These are phyloP conservation scores for Endogone sp. DNA, from an alignment of 192 early-diverging fungal species.

Conservation along the genomic window DNA sequence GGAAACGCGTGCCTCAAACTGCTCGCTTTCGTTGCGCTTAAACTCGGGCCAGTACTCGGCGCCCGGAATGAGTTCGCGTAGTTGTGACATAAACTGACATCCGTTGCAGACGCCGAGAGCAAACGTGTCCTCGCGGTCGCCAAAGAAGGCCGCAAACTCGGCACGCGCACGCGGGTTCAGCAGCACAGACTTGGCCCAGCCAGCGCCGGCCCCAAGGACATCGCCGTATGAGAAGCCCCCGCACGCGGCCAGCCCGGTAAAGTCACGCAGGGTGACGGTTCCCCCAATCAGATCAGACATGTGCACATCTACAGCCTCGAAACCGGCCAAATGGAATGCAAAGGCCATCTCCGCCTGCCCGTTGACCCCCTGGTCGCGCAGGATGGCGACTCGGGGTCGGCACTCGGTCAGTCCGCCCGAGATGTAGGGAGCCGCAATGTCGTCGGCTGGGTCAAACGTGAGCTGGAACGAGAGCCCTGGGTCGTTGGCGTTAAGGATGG, in stretches of 20 bases:
- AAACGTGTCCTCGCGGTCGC: conserved; percentile 84
- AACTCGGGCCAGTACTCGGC: conserved; percentile 89
- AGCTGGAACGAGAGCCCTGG: conserved; percentile 75
- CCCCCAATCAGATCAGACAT: conserved; percentile 91
- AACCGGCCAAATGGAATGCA: conserved; percentile 92
- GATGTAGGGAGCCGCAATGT: conserved; percentile 26
- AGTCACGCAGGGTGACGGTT: conserved; percentile 57
- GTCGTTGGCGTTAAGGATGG: conserved; percentile 65
- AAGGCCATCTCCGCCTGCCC: conserved; percentile 92
- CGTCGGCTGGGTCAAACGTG: conserved; percentile 72
- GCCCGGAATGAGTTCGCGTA: conserved; percentile 84
- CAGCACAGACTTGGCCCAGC: conserved; percentile 94
- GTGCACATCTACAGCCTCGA: conserved; percentile 93
- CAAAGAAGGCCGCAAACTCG: conserved; percentile 82
- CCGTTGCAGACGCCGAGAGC: conserved; percentile 98
- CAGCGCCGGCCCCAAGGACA: conserved; percentile 96
- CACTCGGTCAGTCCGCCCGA: conserved; percentile 3
- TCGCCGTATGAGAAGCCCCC: conserved; percentile 99
- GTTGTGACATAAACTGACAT: conserved; percentile 93
- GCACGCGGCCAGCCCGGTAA: conserved; percentile 88
- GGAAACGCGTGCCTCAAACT: conserved; percentile 91
- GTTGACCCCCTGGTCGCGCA: conserved; percentile 99
- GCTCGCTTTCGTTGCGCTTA: conserved; percentile 86
- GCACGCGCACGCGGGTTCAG: conserved; percentile 62
- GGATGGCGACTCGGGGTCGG: conserved; percentile 84